Base-by-base conservation (phyloP, 192 early-diverging fungal genomes). In the Chytriomyces sp. region DNA sequence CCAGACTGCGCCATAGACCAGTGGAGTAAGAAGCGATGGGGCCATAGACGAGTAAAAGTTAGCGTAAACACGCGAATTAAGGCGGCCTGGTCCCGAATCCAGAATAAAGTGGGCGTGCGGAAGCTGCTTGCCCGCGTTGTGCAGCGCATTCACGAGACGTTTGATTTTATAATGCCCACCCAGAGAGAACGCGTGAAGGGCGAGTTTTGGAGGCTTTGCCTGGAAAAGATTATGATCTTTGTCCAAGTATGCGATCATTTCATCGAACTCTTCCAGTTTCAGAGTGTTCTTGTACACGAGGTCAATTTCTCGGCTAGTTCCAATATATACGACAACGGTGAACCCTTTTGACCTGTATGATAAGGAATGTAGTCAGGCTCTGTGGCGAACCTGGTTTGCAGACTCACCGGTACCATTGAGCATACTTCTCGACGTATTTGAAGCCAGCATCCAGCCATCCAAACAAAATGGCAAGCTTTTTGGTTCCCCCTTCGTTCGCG, bases 341-440 rank as follows among this genome's bases (percentile, higher is more conserved):
- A 44, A 64, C n/a, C 62, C 62, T 5, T 41, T 64, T 6, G 22
- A 14, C 10, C 59, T 61, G 31, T 6, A 37, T 25, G 28, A 56
- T 7, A 56, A n/a, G 54, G 25, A 56, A 26, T 10, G 41, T 49
- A 49, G 41, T 17, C n/a, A 0, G 41, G 10, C 41, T 0, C n/a
- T 49, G 10, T 49, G 41, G 41, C 12, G 41, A 10, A 49, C 10
- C 41, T 58, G 17, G 12, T 10, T n/a, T n/a, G 0, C 17, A 1
- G 22, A 26, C 59, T 61, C 26, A 61, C 59, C 63, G 28, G 40
- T 65, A 65, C 12, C 31, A 30, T 38, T 65, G 37, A 10, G 63
- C 63, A 52, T 65, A 65, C 37, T 65, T 65, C 31, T 65, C 63
- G 5, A 65, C 37, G 30, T 65, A 65, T 39, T 38, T 30, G 63